Percentiles rank a stretch among this genome's conserved stretches.
phyloP scores from a whole-genome alignment of 805 yeast species.

The Tetrapisispora phaffii region DNA sequence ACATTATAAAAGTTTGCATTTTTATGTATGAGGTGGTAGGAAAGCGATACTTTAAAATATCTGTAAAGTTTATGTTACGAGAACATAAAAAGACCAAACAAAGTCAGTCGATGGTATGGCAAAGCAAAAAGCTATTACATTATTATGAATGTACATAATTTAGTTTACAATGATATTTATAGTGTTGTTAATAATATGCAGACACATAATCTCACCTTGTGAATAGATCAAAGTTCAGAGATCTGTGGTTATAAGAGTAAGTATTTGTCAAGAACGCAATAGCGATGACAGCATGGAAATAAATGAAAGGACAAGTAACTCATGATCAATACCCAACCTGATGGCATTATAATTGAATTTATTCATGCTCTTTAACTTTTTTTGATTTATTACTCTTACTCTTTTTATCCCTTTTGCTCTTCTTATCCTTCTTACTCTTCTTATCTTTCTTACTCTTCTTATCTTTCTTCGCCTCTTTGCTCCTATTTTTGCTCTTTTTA shows the following conservation, averaged over 20 bases:
- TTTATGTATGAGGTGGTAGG: too few relatives aligned
- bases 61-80: background rate
- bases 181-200: background rate
- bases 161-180: background rate
- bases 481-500: slow-evolving; percentile 14
- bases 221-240: background rate
- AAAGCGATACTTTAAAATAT: background rate
- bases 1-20: too few relatives aligned
- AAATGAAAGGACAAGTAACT: too few relatives aligned
- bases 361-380: slow-evolving; percentile 8
- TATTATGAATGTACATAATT: background rate
- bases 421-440: slow-evolving; percentile 21
- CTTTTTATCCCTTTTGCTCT: slow-evolving; percentile 20
- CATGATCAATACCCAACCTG: background rate
- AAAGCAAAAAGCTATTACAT: background rate
- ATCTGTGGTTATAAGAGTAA: background rate
- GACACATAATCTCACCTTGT: background rate
- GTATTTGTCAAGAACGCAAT: background rate
- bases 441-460: slow-evolving; percentile 17
- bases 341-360: background rate
- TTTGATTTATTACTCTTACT: slow-evolving; percentile 21
- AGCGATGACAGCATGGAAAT: too few relatives aligned
- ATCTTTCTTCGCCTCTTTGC: slow-evolving; percentile 20
- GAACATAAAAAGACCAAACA: background rate
- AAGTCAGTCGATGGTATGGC: background rate